Conservation (phyloP, 2,329 filamentous ascomycete genomes). For the Thelonectria discophora region DNA sequence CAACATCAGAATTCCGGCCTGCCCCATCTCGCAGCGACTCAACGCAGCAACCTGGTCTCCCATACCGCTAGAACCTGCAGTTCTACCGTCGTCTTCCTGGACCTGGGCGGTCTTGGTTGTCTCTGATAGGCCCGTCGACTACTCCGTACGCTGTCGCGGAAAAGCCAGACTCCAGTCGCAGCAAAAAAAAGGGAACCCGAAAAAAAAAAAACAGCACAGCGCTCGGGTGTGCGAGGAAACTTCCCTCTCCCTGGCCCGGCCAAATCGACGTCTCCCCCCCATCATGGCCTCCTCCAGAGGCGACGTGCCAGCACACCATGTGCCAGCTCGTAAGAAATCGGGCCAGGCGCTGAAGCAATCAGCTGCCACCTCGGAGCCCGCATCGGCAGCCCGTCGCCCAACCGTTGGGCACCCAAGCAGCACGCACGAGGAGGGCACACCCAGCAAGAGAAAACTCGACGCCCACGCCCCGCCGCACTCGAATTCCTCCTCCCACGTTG, state of each 20-base stretch:
- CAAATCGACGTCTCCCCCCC: conserved; percentile 32
- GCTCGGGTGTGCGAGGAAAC: conserved; percentile 17
- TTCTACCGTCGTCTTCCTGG: conserved; percentile 22
- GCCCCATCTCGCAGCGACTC: conserved; percentile 32
- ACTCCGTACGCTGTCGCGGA: conserved; percentile 14
- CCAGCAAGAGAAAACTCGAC: conserved; percentile 52
- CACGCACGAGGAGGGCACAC: conserved; percentile 41
- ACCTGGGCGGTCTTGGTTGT: conserved; percentile 24
- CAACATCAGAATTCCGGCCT: conserved; percentile 35
- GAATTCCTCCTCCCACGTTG: conserved; percentile 43
- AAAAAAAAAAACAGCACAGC: conserved; percentile 28
- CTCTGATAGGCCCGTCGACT: conserved; percentile 25
- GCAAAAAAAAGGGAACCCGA: conserved; percentile 35
- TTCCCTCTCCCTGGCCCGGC: conserved; percentile 19
- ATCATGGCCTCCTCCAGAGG: conserved; percentile 56
- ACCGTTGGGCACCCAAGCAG: conserved; percentile 51
- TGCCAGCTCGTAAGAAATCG: conserved; percentile 70
- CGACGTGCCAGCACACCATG: conserved; percentile 55
- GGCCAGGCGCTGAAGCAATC: conserved; percentile 67
- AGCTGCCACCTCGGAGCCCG: conserved; percentile 45
- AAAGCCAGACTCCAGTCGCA: conserved; percentile 30
- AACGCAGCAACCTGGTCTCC: conserved; percentile 34
- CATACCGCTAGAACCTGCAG: conserved; percentile 35
- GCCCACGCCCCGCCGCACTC: conserved; percentile 48
- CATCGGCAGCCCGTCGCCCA: conserved; percentile 42